Conservation (phyloP, 257 asterid genomes). For the Marsdenia floribunda region DNA sequence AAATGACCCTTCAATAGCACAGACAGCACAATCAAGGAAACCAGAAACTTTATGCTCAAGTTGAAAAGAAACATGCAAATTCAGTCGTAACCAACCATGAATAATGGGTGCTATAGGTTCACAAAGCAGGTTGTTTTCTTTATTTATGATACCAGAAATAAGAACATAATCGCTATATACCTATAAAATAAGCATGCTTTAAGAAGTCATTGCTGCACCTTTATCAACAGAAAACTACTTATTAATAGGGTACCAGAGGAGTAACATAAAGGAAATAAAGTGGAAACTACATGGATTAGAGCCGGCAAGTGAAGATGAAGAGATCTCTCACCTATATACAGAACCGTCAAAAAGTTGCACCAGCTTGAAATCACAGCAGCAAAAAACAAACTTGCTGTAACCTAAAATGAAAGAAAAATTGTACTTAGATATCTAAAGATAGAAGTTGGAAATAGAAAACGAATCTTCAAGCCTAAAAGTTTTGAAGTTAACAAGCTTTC, state of each 20-base stretch:
- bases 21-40: neutral
- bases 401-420: constrained; percentile 36
- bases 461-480: neutral
- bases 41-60: neutral
- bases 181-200: neutral
- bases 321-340: constrained; percentile 51
- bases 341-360: constrained; percentile 72
- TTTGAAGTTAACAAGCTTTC: neutral
- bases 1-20: too few relatives aligned
- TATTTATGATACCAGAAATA: neutral
- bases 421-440: constrained; percentile 6
- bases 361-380: constrained; percentile 89
- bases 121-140: neutral
- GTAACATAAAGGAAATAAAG: neutral
- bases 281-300: neutral
- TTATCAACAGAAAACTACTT: neutral
- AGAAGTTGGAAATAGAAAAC: neutral
- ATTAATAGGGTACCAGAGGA: neutral
- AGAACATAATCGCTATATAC: neutral
- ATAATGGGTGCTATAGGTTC: neutral
- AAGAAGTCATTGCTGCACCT: neutral
- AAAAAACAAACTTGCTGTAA: constrained; percentile 49
- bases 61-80: neutral
- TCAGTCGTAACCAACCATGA: too few relatives aligned
- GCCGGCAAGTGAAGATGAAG: neutral